phyloP scores from a whole-genome alignment of 345 rosid genomes.

The Anastatica hierochuntica region DNA sequence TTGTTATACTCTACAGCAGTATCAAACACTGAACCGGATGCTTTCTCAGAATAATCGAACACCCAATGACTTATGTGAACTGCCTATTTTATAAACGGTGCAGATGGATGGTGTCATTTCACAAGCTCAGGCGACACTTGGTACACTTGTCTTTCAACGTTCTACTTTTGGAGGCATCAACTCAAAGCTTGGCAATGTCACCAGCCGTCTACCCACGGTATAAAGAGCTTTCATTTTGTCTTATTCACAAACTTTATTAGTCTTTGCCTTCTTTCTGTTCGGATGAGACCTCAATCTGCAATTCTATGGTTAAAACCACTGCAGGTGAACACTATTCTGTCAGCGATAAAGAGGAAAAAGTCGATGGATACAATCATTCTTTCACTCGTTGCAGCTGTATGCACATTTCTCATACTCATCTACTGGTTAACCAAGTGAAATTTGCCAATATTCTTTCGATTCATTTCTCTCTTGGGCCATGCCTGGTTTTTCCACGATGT shows the following conservation, averaged over 20 bases:
- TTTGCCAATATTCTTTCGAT: constrained; percentile 15
- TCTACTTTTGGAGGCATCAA: constrained; percentile 91
- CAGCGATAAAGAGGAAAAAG: constrained; percentile 88
- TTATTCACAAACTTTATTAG: too few relatives aligned
- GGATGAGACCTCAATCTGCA: constrained; percentile 8
- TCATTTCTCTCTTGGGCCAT: constrained; percentile 16
- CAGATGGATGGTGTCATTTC: constrained; percentile 95
- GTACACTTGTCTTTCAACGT: constrained; percentile 74
- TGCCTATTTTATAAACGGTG: constrained; percentile 11
- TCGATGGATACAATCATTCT: constrained; percentile 91
- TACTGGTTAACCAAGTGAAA: constrained; percentile 85
- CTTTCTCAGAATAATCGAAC: background rate
- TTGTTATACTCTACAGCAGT: too few relatives aligned
- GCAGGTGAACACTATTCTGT: constrained; percentile 80
- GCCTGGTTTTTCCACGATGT: too few relatives aligned
- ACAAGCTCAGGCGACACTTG: constrained; percentile 92
- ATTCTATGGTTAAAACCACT: constrained; percentile 11
- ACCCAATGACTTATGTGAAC: background rate
- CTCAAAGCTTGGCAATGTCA: constrained; percentile 80
- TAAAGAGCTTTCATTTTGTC: constrained; percentile 3
- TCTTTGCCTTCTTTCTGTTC: background rate
- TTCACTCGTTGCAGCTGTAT: constrained; percentile 87
- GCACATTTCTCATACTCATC: constrained; percentile 85
- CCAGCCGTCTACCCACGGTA: constrained; percentile 94
- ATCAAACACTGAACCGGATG: too few relatives aligned